Conservation (phyloP, 371 early-diverging fungal species). For the Mycotypha africana region DNA sequence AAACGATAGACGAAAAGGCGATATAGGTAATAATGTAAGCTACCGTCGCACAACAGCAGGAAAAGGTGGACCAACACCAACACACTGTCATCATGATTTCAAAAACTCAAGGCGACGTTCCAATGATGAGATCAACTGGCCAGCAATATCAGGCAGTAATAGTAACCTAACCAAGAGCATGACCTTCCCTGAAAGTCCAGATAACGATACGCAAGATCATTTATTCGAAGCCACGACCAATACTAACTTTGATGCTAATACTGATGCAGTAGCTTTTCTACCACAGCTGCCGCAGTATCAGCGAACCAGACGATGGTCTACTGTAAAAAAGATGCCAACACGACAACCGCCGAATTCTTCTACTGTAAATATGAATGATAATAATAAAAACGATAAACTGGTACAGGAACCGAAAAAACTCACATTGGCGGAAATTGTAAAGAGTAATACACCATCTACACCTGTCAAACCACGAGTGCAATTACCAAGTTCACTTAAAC, state of each 20-base stretch:
- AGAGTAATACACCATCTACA: constrained; percentile 6
- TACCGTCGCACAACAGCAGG: neutral
- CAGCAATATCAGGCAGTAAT: constrained; percentile 7
- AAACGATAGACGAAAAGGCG: constrained; percentile 1
- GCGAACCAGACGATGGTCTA: constrained; percentile 18
- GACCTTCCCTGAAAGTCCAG: too few species aligned
- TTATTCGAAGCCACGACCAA: too few species aligned
- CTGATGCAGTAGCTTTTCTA: too few species aligned
- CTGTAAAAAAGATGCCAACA: constrained; percentile 4
- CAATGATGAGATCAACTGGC: constrained; percentile 16
- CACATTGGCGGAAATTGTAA: constrained; percentile 22
- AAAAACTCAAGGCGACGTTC: constrained; percentile 3
- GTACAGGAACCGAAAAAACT: constrained; percentile 5
- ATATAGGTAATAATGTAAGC: too few species aligned
- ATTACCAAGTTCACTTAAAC: too few species aligned
- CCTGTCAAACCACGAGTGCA: too few species aligned
- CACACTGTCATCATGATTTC: neutral
- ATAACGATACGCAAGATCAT: too few species aligned
- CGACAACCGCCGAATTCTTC: neutral
- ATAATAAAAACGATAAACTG: neutral
- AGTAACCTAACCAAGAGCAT: too few species aligned
- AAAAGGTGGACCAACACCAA: too few species aligned
- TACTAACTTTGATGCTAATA: too few species aligned
- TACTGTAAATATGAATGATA: neutral
- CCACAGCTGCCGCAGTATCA: too few species aligned